Evolutionary conservation across 768 basidiomycete species (phyloP), one percentile per base, ranked within the genome.

Genomic region (Dioszegia crocea): DNA sequence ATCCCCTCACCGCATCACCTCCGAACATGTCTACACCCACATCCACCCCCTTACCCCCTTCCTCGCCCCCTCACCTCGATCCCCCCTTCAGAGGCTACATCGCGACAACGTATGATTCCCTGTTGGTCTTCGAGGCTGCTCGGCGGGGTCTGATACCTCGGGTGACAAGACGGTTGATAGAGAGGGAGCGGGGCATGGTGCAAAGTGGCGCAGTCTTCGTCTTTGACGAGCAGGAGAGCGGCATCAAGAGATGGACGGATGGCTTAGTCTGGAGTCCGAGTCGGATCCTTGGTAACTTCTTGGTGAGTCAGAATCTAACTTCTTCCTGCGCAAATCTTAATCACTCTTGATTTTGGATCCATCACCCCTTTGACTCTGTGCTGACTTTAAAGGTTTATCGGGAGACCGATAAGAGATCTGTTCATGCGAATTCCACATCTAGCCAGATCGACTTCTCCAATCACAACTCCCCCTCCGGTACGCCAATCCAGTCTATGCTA

Each of bases 201-300:
- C 86, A 86, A 17, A 89, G 87, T 5, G 93, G 93, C 56, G 88
- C 88, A 6, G 91, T 98, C 12, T 98, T 97, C 68, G 93, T 96
- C 64, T 98, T 96, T 72, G 91, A 98, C 77, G 93, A 96, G 80
- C 88, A 91, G 70, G 91, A 94, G 79, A 91, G 89, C 71, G 91
- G 92, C 24, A 98, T 98, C 80, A 94, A 93, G 80, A 83, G 93
- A 44, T 96, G 92, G 75, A 98, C 93, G 1, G 93, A 98, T 78
- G 91, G 92, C 17, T 86, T 89, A 75, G 87, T 88, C 74, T 96
- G 93, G 93, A 89, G 87, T 65, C 93, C 93, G 0, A 88, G 86
- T 64, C 82, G 93, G 60, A 96, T 94, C 64, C 80, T 94, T 60
- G 90, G 90, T 67, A 97, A 97, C 77, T 98, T 96, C 74, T 80